A percentile compares a stretch with the other conserved stretches of the same genome.
phyloP scores from a whole-genome alignment of 371 early-diverging fungal genomes.

The Rhizopus microsporus region DNA sequence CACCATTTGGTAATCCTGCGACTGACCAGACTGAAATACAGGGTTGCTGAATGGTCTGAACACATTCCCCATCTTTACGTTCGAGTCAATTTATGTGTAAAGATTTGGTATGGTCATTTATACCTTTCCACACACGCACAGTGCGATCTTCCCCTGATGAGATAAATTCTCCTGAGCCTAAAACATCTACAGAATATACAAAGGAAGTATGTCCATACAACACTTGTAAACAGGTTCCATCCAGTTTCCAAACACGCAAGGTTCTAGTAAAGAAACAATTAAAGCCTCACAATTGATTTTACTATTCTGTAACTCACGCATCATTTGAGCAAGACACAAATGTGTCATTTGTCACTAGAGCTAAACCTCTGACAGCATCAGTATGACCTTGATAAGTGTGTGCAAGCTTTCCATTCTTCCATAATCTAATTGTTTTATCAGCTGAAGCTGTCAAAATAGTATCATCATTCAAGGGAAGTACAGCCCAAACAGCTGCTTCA shows the following conservation, averaged over 20 bases:
- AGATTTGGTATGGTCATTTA: not conserved
- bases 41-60: constrained; percentile 87
- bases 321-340: constrained; percentile 93
- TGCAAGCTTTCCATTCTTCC: constrained; percentile 73
- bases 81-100: no score
- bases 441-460: constrained; percentile 89
- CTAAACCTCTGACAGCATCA: constrained; percentile 89
- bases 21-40: constrained; percentile 94
- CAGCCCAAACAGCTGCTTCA: constrained; percentile 89
- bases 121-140: constrained; percentile 87
- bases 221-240: constrained; percentile 76
- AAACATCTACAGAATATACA: constrained; percentile 79
- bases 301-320: constrained; percentile 46
- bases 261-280: constrained; percentile 44
- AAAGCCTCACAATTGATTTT: not conserved
- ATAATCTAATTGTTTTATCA: constrained; percentile 88
- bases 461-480: constrained; percentile 72
- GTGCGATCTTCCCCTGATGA: constrained; percentile 95
- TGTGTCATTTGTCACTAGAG: constrained; percentile 59
- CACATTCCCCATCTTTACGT: constrained; percentile 51
- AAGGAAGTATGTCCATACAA: constrained; percentile 91
- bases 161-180: constrained; percentile 79
- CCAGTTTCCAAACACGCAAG: constrained; percentile 79
- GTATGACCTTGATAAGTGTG: constrained; percentile 85
- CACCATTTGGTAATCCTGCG: constrained; percentile 75